Evolutionary conservation across 148 eudicot species (phyloP), one percentile per base, ranked within the genome.

Genomic region (Rhododendron ovatum): DNA sequence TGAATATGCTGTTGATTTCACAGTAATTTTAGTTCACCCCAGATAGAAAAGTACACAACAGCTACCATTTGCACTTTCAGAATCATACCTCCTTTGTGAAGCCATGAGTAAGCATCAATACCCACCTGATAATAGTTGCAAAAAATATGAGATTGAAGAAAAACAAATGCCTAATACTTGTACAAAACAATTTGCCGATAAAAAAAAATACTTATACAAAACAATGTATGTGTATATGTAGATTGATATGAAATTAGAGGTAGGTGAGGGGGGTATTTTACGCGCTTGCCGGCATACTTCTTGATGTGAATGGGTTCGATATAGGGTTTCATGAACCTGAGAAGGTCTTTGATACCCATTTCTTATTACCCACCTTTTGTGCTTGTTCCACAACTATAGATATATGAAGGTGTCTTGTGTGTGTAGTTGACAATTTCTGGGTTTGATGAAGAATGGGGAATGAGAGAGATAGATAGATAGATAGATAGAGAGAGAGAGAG

Each of bases 21-120:
- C 3, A 2, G 6, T n/a, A 67, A 15, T n/a, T 26, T 67, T 26
- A 67, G 33, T 26, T 67, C 1, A 67, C 74, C 35, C 35, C 33
- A 26, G 3, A 39, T 17, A 77, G 80, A 39, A 77, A 77, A 20
- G 7, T 12, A 18, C 14, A 22, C 51, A 43, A 37, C 55, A 78
- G 0, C 24, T 43, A 24, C 50, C 15, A 24, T 47, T n/a, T 3
- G 18, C n/a, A 50, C 33, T 6, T 67, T 51, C 86, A 47, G 5
- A 71, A 82, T 39, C 48, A 15, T 88, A 94, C 98, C 96, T 92
- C 98, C 98, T 93, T 94, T 95, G 89, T 95, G 96, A 77, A 95
- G 95, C 98, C 98, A 95, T 59, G 96, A 93, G 88, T 95, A 95
- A 82, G 98, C 98, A 91, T 95, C 98, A 67, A 95, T 94, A 17